Conservation (phyloP, 345 rosid species). For the Aegle marmelos region DNA sequence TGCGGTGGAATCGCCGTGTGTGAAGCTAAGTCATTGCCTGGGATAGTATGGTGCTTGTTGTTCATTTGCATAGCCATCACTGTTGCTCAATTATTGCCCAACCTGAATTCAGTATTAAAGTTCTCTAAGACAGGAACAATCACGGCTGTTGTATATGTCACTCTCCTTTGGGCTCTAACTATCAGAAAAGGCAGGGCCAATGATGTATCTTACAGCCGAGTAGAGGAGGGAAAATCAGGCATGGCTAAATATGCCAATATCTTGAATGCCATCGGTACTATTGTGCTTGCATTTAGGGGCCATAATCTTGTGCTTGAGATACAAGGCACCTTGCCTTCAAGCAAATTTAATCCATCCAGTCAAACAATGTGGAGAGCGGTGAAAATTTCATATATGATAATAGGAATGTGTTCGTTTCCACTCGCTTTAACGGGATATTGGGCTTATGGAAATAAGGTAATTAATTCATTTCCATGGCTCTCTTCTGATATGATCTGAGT, state of each 20-base stretch:
- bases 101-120: conserved; percentile 34
- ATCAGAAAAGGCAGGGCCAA: conserved; percentile 22
- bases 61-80: conserved; percentile 39
- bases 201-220: conserved; percentile 23
- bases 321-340: conserved; percentile 57
- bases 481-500: neutral
- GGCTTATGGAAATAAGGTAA: conserved; percentile 51
- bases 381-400: conserved; percentile 27
- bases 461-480: neutral
- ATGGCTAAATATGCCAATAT: conserved; percentile 17
- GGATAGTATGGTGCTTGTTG: conserved; percentile 37
- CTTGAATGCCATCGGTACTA: conserved; percentile 39
- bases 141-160: conserved; percentile 28
- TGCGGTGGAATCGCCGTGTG: conserved; percentile 14
- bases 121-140: conserved; percentile 38
- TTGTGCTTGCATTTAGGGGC: conserved; percentile 49
- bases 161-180: conserved; percentile 38
- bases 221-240: conserved; percentile 1
- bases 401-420: conserved; percentile 29
- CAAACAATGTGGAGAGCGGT: conserved; percentile 52
- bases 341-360: conserved; percentile 15
- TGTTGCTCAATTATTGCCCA: conserved; percentile 40
- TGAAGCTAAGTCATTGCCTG: conserved; percentile 20
- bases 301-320: conserved; percentile 63
- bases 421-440: conserved; percentile 48